Base-by-base conservation (phyloP, 257 asterid genomes). In the Misopates orontium region DNA sequence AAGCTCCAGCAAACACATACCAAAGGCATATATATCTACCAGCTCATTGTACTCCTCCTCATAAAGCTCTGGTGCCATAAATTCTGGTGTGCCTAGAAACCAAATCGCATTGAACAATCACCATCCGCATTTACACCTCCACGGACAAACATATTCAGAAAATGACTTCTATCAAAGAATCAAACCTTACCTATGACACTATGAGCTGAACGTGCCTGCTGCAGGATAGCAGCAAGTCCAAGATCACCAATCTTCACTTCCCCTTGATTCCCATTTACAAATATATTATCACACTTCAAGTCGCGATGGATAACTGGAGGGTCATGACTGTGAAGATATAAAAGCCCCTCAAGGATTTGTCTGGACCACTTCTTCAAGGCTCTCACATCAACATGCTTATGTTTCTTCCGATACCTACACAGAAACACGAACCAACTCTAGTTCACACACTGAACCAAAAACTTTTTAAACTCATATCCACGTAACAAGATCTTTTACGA, bases 261-360 rank as follows among this genome's bases (percentile, higher is more conserved):
- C 59, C 98, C 98, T 85, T 91, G 98, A 67, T 91, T 91, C 23
- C 98, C 98, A 79, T 91, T 91, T n/a, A 91, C 95, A 69, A 91
- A 88, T 50, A 91, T 79, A 71, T 91, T 91, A 76, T 91, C 96
- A 58, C 98, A 88, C 71, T 91, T 91, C 68, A 91, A 71, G 74
- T 91, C 98, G 56, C 98, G 89, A 69, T 91, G 98, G 75, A 91
- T 91, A 64, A 91, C 92, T 1, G 98, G 98, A 31, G 98, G 95
- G 67, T 91, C 95, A 59, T 91, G 98, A 76, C 96, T 77, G 53
- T 91, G 98, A 60, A 91, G 96, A 70, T 91, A 91, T 25, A 78
- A 78, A 77, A 91, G 96, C 65, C 98, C 98, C 84, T 91, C 98
- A 15, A 91, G 76, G 41, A 91, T 88, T 78, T 91, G 98, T 67